A percentile compares a stretch with the other conserved stretches of the same genome.
phyloP scores from a whole-genome alignment of 164 flowering plant species.

The Houttuynia cordata region DNA sequence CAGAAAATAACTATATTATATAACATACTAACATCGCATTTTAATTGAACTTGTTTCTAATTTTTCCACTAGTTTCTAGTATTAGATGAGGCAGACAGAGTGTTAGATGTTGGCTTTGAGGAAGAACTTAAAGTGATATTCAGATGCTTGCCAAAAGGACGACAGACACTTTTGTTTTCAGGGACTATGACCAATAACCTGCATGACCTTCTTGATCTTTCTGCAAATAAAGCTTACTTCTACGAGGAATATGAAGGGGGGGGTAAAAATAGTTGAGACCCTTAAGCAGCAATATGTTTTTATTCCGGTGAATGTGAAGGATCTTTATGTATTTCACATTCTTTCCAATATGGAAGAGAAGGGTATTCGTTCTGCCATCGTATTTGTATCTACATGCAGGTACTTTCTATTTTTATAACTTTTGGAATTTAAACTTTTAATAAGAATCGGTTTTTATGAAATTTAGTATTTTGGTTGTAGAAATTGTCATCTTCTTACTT shows the following conservation, averaged over 20 bases:
- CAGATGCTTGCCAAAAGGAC: constrained; percentile 62
- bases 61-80: constrained; percentile 61
- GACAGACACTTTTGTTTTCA: constrained; percentile 87
- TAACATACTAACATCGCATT: neutral
- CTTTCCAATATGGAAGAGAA: constrained; percentile 53
- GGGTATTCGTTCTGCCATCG: constrained; percentile 69
- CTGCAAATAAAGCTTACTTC: constrained; percentile 72
- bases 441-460: neutral
- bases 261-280: constrained; percentile 77
- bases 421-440: neutral
- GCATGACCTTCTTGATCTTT: constrained; percentile 61
- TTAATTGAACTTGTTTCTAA: neutral
- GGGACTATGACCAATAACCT: constrained; percentile 83
- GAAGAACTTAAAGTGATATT: constrained; percentile 69
- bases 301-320: constrained; percentile 66
- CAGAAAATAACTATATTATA: no score
- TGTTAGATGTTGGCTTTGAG: constrained; percentile 84
- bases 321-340: constrained; percentile 57
- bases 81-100: constrained; percentile 96
- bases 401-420: constrained; percentile 9
- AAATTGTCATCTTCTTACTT: constrained; percentile 61
- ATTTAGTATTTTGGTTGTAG: constrained; percentile 10
- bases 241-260: constrained; percentile 91
- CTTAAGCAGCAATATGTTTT: constrained; percentile 73
- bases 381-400: constrained; percentile 88